phyloP scores from a whole-genome alignment of 140 eudicot genomes.

The Oenanthe javanica region DNA sequence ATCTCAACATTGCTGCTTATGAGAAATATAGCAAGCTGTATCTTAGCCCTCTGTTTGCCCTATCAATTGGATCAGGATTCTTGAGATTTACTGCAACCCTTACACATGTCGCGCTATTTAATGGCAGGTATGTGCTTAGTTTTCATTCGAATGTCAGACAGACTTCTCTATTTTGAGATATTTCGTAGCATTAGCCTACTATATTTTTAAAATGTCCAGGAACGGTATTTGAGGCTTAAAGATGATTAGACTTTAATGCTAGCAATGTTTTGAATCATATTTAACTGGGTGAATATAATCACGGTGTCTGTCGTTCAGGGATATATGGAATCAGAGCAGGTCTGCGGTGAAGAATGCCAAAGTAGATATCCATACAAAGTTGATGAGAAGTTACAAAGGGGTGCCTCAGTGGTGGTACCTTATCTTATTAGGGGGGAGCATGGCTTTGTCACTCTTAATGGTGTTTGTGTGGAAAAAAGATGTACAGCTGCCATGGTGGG shows the following conservation, averaged over 20 bases:
- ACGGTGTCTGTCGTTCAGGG: conserved; percentile 30
- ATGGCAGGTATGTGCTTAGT: conserved; percentile 69
- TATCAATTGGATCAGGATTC: conserved; percentile 92
- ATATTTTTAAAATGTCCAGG: background rate
- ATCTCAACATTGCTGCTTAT: conserved; percentile 66
- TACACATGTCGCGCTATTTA: conserved; percentile 71
- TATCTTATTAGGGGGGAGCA: conserved; percentile 53
- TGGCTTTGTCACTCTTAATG: conserved; percentile 64
- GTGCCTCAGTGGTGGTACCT: conserved; percentile 97
- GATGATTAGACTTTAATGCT: background rate
- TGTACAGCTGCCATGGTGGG: conserved; percentile 99
- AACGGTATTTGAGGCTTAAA: background rate
- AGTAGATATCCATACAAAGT: conserved; percentile 62
- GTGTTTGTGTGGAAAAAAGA: conserved; percentile 78
- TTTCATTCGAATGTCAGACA: background rate
- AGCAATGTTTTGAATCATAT: background rate
- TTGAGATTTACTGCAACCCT: conserved; percentile 93
- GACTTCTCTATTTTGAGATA: background rate
- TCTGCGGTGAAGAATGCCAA: conserved; percentile 64
- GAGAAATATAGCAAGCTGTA: conserved; percentile 74
- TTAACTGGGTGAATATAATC: background rate
- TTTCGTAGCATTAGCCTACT: background rate
- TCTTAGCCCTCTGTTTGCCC: conserved; percentile 87
- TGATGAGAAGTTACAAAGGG: conserved; percentile 73
- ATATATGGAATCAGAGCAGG: conserved; percentile 87